A percentile compares a stretch with the other conserved stretches of the same genome.
phyloP scores from a whole-genome alignment of 495 filamentous ascomycete species.

The Xanthoparmelia taractica region DNA sequence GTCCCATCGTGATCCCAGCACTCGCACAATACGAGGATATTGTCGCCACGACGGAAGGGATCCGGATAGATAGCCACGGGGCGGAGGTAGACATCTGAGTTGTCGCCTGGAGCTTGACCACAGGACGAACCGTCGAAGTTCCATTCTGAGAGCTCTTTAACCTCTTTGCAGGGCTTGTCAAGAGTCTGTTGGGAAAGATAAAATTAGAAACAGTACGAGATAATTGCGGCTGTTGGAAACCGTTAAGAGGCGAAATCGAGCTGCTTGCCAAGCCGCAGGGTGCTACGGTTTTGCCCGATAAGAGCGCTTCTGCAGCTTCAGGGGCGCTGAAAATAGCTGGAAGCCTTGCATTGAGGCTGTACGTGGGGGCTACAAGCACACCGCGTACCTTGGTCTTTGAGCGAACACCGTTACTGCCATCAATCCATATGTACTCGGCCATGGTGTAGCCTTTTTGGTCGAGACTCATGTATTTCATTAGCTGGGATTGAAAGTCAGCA shows the following conservation, averaged over 20 bases:
- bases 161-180: slow-evolving; percentile 48
- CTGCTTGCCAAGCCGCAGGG: slow-evolving; percentile 9
- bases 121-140: slow-evolving; percentile 98
- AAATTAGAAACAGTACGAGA: slow-evolving; percentile 18
- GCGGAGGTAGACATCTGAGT: slow-evolving; percentile 97
- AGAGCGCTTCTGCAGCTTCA: slow-evolving; percentile 11
- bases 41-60: slow-evolving; percentile 77
- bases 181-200: slow-evolving; percentile 56
- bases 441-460: slow-evolving; percentile 79
- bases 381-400: slow-evolving; percentile 85
- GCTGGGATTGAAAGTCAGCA: slow-evolving; percentile 41
- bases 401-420: slow-evolving; percentile 64
- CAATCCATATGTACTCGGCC: slow-evolving; percentile 98
- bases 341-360: slow-evolving; percentile 12
- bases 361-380: slow-evolving; percentile 17
- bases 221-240: not conserved
- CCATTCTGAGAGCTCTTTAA: slow-evolving; percentile 92
- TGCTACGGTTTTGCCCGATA: slow-evolving; percentile 9
- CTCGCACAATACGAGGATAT: slow-evolving; percentile 90
- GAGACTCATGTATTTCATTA: slow-evolving; percentile 85
- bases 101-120: slow-evolving; percentile 86
- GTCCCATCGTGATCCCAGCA: slow-evolving; percentile 94
- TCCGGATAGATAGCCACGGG: slow-evolving; percentile 87
- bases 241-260: not conserved
- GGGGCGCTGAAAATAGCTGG: slow-evolving; percentile 3